These are phyloP conservation scores for Raphanus hybrid DNA, from an alignment of 441 rosid species.

Conservation along the genomic window DNA sequence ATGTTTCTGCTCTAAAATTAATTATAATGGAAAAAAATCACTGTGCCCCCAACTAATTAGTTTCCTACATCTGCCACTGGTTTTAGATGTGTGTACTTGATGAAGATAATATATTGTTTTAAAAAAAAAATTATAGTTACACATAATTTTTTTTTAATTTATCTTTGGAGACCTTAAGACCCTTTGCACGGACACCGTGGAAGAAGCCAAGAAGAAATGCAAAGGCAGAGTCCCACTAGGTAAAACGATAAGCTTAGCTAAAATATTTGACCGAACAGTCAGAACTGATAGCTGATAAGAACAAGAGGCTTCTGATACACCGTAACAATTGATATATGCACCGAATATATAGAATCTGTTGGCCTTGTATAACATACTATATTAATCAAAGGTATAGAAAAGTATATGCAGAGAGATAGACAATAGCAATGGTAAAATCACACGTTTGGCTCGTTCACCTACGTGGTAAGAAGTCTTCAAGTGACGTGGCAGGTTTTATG, in stretches of 20 bases:
- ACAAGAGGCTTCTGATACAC: not conserved
- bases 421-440: slow-evolving; percentile 1
- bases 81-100: no score
- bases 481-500: slow-evolving; percentile 34
- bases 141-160: no score
- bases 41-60: no score
- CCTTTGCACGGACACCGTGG: no score
- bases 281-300: not conserved
- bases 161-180: no score
- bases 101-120: no score
- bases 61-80: no score
- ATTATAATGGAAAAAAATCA: no score
- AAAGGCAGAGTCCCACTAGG: not conserved
- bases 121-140: no score
- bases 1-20: no score
- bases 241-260: not conserved
- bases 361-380: not conserved
- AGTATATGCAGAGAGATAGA: not conserved
- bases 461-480: slow-evolving; percentile 32
- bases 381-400: not conserved
- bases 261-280: not conserved
- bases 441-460: slow-evolving; percentile 36
- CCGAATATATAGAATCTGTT: not conserved
- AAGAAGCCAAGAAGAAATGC: not conserved
- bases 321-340: not conserved